A percentile compares a stretch with the other conserved stretches of the same genome.
Conservation (phyloP, 2,329 filamentous ascomycete species). For the Aspergillus luchuensis region DNA sequence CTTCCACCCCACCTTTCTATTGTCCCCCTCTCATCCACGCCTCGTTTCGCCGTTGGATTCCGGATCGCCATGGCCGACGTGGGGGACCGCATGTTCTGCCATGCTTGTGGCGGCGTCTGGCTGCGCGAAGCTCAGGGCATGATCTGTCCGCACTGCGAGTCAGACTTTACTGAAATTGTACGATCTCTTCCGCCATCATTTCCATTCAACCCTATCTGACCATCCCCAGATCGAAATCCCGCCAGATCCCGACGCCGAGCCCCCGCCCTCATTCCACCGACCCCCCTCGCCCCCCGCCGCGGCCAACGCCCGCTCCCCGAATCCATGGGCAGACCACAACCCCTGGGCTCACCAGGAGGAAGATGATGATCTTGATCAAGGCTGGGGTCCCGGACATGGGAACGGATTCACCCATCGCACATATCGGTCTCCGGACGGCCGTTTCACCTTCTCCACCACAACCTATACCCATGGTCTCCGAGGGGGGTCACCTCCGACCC, state of each 20-base stretch:
- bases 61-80: slow-evolving; percentile 36
- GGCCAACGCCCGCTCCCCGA: slow-evolving; percentile 22
- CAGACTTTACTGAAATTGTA: slow-evolving; percentile 86
- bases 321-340: slow-evolving; percentile 48
- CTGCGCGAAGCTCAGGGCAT: slow-evolving; percentile 68
- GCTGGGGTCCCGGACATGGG: slow-evolving; percentile 19
- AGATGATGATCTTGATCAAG: slow-evolving; percentile 43
- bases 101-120: slow-evolving; percentile 80
- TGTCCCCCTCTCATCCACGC: background rate
- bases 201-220: slow-evolving; percentile 7
- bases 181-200: slow-evolving; percentile 36
- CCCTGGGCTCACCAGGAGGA: slow-evolving; percentile 51
- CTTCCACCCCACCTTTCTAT: background rate
- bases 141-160: slow-evolving; percentile 73
- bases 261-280: slow-evolving; percentile 25
- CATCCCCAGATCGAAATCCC: slow-evolving; percentile 36
- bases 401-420: slow-evolving; percentile 38
- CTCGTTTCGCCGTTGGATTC: background rate
- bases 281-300: slow-evolving; percentile 24
- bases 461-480: slow-evolving; percentile 32
- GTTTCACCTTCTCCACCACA: slow-evolving; percentile 44
- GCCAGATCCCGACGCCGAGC: slow-evolving; percentile 26
- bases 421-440: slow-evolving; percentile 50
- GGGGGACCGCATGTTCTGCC: slow-evolving; percentile 78
- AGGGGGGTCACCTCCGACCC: slow-evolving; percentile 19